Evolutionary conservation across 1,284 basidiomycete genomes (phyloP).

Genomic region (Naganishia sp.): DNA sequence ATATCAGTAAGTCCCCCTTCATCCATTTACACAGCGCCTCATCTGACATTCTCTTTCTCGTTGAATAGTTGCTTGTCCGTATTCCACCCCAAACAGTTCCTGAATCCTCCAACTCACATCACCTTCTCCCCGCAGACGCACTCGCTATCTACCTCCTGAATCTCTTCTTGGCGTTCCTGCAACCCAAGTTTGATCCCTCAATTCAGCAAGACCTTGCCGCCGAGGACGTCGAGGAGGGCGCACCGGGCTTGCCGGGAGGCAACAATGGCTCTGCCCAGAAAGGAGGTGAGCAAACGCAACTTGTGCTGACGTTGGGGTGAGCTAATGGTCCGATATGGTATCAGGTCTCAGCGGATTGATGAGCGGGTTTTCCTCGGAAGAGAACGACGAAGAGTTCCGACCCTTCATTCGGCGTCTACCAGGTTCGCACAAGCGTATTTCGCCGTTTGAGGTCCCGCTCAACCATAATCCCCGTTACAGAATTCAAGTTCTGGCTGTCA

Average conservation of each 20-base stretch:
- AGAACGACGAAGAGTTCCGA: conserved; percentile 81
- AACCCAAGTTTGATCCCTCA: conserved; percentile 82
- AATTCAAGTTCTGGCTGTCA: conserved; percentile 70
- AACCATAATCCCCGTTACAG: conserved; percentile 29
- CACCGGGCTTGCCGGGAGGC: conserved; percentile 55
- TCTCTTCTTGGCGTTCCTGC: conserved; percentile 58
- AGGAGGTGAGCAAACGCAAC: conserved; percentile 17
- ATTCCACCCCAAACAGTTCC: neutral
- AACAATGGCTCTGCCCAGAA: conserved; percentile 37
- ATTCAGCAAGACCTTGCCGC: conserved; percentile 88
- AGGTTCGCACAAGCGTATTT: conserved; percentile 63
- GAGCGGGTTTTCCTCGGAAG: conserved; percentile 52
- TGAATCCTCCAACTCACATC: neutral
- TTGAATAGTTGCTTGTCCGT: conserved; percentile 44
- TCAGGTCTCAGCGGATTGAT: conserved; percentile 49
- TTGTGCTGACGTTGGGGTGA: neutral
- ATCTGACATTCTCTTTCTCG: conserved; percentile 13
- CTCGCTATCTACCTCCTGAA: conserved; percentile 91
- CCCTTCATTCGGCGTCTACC: conserved; percentile 95
- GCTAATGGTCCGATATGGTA: conserved; percentile 32
- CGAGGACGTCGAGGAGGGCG: conserved; percentile 93
- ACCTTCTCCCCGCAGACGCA: conserved; percentile 61
- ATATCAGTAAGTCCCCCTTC: conserved; percentile 66
- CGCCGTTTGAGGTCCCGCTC: neutral
- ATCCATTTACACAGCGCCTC: neutral